Base-by-base conservation (phyloP, 2,329 filamentous ascomycete genomes). In the Aspergillus sp. region DNA sequence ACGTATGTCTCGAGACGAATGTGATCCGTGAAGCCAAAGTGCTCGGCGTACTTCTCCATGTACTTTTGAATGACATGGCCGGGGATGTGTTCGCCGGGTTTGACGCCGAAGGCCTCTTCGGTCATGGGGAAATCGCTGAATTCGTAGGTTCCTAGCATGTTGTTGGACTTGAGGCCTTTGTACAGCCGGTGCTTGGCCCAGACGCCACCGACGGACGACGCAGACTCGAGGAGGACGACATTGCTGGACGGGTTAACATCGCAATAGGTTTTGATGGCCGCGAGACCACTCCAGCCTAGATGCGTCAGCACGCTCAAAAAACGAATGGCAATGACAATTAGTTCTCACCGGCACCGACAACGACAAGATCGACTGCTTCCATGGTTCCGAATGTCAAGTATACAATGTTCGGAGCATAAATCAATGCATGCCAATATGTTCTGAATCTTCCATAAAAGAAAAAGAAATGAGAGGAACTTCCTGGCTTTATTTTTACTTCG, bases 111-210 rank as follows among this genome's bases (percentile, higher is more conserved):
- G 0, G 67, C 73, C 17, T 75, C 74, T 6, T 70, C 65, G 49
- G 76, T 73, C 81, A 90, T 85, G 15, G 85, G 84, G 50, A 86
- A 88, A 57, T 88, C 86, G 0, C 81, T 80, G 58, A 80, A 89
- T 63, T 90, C 84, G 55, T 84, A 88, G 0, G 81, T 85, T 2
- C 86, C 85, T 9, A 84, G 64, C 62, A 88, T 77, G 59, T 90
- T 90, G 66, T 91, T 90, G 46, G 80, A 83, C 58, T 82, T 85
- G 43, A 91, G 74, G 1, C 80, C 82, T 0, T 82, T 79, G 61
- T 90, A 74, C 0, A 88, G 67, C 1, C 85, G 77, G 33, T 84
- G 72, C 48, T 80, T 72, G 7, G 82, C 78, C 86, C 86, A 90
- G 13, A 82, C 81, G 3, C 87, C 86, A 1, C 86, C 87, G 4